Evolutionary conservation across 495 filamentous ascomycete genomes (phyloP), one percentile per base, ranked within the genome.

Genomic region (Pseudotulostoma volvatum): DNA sequence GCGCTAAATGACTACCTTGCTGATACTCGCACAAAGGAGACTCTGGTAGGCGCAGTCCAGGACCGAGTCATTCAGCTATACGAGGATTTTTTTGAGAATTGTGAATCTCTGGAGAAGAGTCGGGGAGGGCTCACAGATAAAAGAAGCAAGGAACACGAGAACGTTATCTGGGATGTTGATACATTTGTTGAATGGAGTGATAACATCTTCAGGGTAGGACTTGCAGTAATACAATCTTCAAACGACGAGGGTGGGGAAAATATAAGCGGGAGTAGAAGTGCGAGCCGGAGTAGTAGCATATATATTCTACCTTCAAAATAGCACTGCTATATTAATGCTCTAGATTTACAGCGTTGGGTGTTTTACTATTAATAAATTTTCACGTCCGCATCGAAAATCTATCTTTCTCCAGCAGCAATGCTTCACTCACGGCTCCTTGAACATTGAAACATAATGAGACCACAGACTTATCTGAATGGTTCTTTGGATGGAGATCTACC

Each of bases 161-260:
- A 79, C 53, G 68, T 61, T 16, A 59, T 71, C n/a, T 77, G 71
- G 73, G 72, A 77, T 53, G 55, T 68, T n/a, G 70, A 76, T 45
- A 73, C 63, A 9, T 78, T 78, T 53, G 61, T 56, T 1, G 67
- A 70, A 40, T 78, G 74, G 74, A 70, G 64, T 36, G 67, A 65
- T 37, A 60, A 60, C 18, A 55, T 74, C 2, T 78, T 78, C 53
- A 55, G 55, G 14, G 70, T 78, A 33, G 67, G 68, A 2, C 48
- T 64, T 8, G 48, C 61, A 19, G 50, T 56, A 25, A 28, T 56
- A 4, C 50, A 49, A 33, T 49, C 54, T 37, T 56, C 51, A 17
- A 51, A 54, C 21, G 55, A 53, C 9, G 60, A 56, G 38, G 44
- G 59, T 31, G 57, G 52, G 33, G 49, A 63, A 45, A 32, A 46